These are phyloP conservation scores for Aaosphaeria arxii DNA, from an alignment of 2,329 filamentous ascomycete genomes.

Conservation along the genomic window DNA sequence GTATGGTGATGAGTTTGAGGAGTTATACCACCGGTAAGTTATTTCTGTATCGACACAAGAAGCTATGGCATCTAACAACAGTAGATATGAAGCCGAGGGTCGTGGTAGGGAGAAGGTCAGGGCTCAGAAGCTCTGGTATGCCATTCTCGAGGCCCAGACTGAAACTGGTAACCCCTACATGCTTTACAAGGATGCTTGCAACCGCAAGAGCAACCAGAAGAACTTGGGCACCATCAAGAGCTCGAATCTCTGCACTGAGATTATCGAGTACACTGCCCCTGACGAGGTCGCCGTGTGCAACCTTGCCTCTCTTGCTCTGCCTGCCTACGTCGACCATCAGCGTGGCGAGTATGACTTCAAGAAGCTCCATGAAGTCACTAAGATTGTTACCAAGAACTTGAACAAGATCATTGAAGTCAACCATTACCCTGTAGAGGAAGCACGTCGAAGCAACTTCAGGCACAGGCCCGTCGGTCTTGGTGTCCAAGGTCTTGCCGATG, in stretches of 20 bases:
- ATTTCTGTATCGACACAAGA: neutral
- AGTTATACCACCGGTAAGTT: constrained; percentile 69
- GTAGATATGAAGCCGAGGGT: constrained; percentile 80
- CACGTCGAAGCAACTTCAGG: constrained; percentile 92
- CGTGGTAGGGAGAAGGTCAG: constrained; percentile 88
- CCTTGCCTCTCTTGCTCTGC: constrained; percentile 88
- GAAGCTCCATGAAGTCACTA: constrained; percentile 91
- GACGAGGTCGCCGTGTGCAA: constrained; percentile 99
- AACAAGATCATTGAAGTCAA: constrained; percentile 99
- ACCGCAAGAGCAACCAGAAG: constrained; percentile 99
- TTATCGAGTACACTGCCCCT: constrained; percentile 93
- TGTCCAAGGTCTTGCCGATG: constrained; percentile 96
- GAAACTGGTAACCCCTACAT: constrained; percentile 99
- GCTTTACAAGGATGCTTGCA: constrained; percentile 98
- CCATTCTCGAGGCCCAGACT: constrained; percentile 95
- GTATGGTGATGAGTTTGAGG: constrained; percentile 96
- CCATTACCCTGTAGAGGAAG: constrained; percentile 95
- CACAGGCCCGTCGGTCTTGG: constrained; percentile 94
- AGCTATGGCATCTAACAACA: neutral
- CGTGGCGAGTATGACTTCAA: constrained; percentile 88
- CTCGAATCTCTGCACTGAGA: constrained; percentile 98
- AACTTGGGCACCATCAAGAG: constrained; percentile 97
- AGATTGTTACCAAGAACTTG: constrained; percentile 89
- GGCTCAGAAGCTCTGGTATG: constrained; percentile 99
- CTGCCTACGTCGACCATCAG: constrained; percentile 84